Evolutionary conservation across 1,284 basidiomycete species (phyloP).

Genomic region (Anthracocystis walkeri): DNA sequence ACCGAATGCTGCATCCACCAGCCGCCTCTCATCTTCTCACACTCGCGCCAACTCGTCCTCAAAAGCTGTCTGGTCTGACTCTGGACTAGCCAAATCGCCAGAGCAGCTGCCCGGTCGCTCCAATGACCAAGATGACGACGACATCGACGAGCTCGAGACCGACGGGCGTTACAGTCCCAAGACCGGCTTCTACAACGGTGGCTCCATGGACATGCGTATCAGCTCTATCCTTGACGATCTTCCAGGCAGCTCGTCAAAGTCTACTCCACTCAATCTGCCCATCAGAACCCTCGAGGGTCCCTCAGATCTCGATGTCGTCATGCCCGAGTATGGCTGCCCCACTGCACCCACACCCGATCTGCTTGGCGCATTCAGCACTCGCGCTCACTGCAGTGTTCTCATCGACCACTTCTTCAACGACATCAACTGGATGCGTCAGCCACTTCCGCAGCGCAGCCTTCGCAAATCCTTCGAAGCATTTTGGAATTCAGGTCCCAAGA

Average conservation of each 20-base stretch:
- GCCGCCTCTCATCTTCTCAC: constrained; percentile 7
- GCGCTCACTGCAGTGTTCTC: constrained; percentile 44
- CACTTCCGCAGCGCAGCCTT: constrained; percentile 46
- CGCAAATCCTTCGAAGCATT: constrained; percentile 48
- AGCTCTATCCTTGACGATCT: constrained; percentile 55
- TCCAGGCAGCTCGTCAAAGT: constrained; percentile 40
- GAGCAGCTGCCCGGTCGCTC: constrained; percentile 13
- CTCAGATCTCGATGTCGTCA: constrained; percentile 53
- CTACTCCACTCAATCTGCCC: constrained; percentile 42
- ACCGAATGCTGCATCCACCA: constrained; percentile 2
- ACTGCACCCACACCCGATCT: constrained; percentile 45
- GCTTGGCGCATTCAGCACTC: constrained; percentile 46
- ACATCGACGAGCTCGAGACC: constrained; percentile 52
- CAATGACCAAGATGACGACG: constrained; percentile 36
- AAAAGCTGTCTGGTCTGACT: constrained; percentile 16
- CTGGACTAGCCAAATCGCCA: constrained; percentile 17
- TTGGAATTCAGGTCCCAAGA: constrained; percentile 53
- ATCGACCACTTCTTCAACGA: constrained; percentile 60
- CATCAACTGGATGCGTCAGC: constrained; percentile 66
- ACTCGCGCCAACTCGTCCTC: constrained; percentile 3
- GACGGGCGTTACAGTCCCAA: constrained; percentile 51
- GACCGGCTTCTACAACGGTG: constrained; percentile 53
- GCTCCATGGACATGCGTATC: constrained; percentile 57
- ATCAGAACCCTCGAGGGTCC: constrained; percentile 43
- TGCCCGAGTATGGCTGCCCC: constrained; percentile 58